phyloP scores from a whole-genome alignment of 441 rosid species.

The Iberis amara region DNA sequence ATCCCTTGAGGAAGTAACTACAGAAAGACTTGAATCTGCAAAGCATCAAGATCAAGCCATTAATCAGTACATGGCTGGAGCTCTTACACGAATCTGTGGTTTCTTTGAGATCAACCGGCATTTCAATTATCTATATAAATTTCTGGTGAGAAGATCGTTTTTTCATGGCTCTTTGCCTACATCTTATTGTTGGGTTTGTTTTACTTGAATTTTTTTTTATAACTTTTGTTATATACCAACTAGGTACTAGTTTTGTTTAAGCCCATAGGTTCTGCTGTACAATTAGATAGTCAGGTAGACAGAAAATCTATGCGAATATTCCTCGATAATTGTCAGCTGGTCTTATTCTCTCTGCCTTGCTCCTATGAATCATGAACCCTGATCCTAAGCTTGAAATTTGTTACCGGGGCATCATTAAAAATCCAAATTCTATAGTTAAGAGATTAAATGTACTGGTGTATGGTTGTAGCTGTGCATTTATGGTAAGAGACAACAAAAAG shows the following conservation, averaged over 20 bases:
- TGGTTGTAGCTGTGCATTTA: conserved; percentile 6
- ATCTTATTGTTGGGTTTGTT: conserved; percentile 8
- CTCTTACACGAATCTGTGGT: conserved; percentile 76
- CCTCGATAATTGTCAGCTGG: conserved; percentile 6
- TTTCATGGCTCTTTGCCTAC: conserved; percentile 20
- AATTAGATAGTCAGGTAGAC: conserved; percentile 7
- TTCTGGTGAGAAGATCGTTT: conserved; percentile 55
- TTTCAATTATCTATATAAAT: conserved; percentile 86
- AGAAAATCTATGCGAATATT: conserved; percentile 7
- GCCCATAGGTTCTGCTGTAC: conserved; percentile 4
- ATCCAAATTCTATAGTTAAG: conserved; percentile 10
- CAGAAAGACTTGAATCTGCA: conserved; percentile 61
- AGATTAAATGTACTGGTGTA: not conserved
- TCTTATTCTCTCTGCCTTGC: conserved; percentile 7
- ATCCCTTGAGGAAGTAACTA: conserved; percentile 75
- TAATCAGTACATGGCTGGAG: conserved; percentile 62
- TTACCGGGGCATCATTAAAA: conserved; percentile 9
- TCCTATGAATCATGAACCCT: conserved; percentile 8
- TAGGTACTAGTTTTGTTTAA: not conserved
- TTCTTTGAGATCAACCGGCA: conserved; percentile 82
- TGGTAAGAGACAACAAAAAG: not conserved
- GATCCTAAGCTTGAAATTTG: conserved; percentile 16
- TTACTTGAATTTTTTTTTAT: not conserved
- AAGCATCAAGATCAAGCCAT: conserved; percentile 53
- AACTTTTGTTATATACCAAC: not conserved